Conservation (phyloP, 306 rosid genomes). For the Canavalia ensiformis region DNA sequence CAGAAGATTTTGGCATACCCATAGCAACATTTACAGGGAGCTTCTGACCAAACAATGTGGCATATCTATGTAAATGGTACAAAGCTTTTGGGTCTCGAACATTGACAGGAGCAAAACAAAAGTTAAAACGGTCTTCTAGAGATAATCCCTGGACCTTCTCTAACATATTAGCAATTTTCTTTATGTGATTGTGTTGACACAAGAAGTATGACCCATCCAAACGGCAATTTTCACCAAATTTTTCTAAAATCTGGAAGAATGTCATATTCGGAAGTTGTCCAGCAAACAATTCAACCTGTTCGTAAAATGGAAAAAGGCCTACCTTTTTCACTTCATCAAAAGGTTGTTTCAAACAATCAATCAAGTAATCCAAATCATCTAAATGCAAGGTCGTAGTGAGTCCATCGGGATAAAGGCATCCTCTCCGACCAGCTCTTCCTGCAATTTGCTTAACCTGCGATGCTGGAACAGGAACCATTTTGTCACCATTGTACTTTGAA, state of each 20-base stretch:
- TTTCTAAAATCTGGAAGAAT: constrained; percentile 72
- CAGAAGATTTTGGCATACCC: constrained; percentile 86
- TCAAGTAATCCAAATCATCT: constrained; percentile 87
- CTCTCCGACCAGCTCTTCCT: constrained; percentile 97
- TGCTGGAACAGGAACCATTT: constrained; percentile 79
- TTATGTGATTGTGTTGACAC: constrained; percentile 79
- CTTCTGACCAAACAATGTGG: constrained; percentile 73
- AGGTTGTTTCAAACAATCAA: constrained; percentile 91
- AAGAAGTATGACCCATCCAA: constrained; percentile 87
- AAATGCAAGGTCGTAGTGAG: constrained; percentile 81
- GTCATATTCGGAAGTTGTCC: constrained; percentile 66
- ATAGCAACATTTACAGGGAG: constrained; percentile 78
- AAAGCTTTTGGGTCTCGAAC: constrained; percentile 91
- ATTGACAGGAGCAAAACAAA: constrained; percentile 92
- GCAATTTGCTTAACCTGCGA: constrained; percentile 97
- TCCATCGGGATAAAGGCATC: constrained; percentile 89
- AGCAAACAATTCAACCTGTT: constrained; percentile 89
- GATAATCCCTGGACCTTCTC: constrained; percentile 77
- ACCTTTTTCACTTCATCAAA: constrained; percentile 73
- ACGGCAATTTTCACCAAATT: constrained; percentile 77
- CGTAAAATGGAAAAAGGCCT: constrained; percentile 83
- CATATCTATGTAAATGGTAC: constrained; percentile 85
- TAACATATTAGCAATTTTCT: constrained; percentile 93
- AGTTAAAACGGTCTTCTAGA: constrained; percentile 84
- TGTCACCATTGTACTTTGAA: constrained; percentile 89